Evolutionary conservation across 148 eudicot species (phyloP).

Genomic region (Diospyros lotus): DNA sequence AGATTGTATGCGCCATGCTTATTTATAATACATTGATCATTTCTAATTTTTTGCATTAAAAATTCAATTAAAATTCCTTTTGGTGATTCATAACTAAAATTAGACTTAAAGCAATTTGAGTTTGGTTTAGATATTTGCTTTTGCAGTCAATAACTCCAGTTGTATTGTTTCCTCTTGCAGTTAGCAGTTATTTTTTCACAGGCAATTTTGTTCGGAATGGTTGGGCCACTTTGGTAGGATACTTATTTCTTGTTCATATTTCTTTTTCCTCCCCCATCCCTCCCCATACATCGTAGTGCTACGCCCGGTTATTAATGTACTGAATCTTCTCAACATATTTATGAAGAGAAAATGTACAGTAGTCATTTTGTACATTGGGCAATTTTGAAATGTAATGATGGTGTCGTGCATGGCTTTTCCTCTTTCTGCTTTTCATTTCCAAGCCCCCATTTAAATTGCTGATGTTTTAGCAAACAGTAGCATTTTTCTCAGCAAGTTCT

Average conservation of each 20-base stretch:
- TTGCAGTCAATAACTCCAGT: neutral
- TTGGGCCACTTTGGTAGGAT: neutral
- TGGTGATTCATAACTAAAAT: neutral
- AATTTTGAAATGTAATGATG: neutral
- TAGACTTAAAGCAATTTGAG: neutral
- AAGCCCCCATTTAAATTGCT: neutral
- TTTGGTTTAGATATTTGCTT: neutral
- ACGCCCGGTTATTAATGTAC: neutral
- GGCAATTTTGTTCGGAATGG: no score
- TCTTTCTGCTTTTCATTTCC: neutral
- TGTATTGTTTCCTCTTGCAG: conserved; percentile 1
- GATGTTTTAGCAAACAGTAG: neutral
- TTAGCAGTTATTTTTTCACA: neutral
- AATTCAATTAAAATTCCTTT: no score
- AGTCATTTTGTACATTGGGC: neutral
- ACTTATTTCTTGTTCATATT: neutral
- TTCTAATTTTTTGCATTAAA: neutral
- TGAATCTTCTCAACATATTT: neutral
- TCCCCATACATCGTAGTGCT: neutral
- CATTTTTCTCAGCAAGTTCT: neutral
- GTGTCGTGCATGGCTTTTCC: no score
- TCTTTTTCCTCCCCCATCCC: neutral
- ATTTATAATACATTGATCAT: neutral
- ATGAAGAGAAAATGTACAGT: neutral
- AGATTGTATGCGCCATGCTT: neutral